These are phyloP conservation scores for Backusella westeae DNA, from an alignment of 192 early-diverging fungal species.

Conservation along the genomic window DNA sequence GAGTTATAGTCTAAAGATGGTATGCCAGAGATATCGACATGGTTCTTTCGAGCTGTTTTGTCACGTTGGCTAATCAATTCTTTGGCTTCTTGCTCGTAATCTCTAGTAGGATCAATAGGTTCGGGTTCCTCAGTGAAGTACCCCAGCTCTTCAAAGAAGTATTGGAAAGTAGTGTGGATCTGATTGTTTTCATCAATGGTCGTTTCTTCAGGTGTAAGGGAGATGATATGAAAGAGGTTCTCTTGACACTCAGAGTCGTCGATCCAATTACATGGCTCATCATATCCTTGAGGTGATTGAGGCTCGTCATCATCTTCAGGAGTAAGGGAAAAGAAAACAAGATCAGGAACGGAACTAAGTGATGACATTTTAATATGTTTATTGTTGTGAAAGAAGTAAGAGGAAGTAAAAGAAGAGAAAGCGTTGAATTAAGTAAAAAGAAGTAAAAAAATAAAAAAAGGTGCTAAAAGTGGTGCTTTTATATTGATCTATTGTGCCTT, in stretches of 20 bases:
- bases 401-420: neutral
- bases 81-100: conserved; percentile 24
- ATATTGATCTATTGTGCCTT: conserved; percentile 6
- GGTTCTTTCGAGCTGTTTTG: neutral
- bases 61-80: neutral
- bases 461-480: neutral
- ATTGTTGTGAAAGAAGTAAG: neutral
- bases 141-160: conserved; percentile 37
- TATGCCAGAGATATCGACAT: conserved; percentile 4
- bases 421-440: neutral
- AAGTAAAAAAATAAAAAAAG: neutral
- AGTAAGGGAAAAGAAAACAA: conserved; percentile 17
- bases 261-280: conserved; percentile 15
- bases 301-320: conserved; percentile 14
- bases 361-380: neutral
- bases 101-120: conserved; percentile 31
- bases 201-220: conserved; percentile 29
- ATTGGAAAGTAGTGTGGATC: conserved; percentile 2
- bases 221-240: conserved; percentile 25
- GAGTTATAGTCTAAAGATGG: conserved; percentile 6
- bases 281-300: conserved; percentile 3
- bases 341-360: neutral
- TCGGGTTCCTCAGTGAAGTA: conserved; percentile 31
- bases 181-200: conserved; percentile 25
- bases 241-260: conserved; percentile 31